These are phyloP conservation scores for Gonium pectorale DNA, from an alignment of 139 green algal species.

Conservation along the genomic window DNA sequence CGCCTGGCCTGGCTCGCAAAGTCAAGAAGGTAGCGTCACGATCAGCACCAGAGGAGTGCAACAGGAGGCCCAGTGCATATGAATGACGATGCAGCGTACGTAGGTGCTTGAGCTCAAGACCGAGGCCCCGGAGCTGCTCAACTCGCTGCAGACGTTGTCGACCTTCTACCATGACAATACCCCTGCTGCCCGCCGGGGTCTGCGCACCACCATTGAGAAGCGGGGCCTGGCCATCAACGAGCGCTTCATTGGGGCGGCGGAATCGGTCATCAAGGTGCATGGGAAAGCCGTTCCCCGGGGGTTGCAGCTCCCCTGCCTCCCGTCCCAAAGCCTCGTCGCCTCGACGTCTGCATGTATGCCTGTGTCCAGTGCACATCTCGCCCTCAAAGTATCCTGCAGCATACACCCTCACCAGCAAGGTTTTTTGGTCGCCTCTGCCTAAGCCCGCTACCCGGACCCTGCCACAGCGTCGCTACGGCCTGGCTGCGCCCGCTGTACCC, in stretches of 20 bases:
- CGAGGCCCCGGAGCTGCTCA: slow-evolving; percentile 86
- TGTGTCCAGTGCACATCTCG: too few species aligned
- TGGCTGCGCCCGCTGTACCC: too few species aligned
- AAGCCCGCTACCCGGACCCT: too few species aligned
- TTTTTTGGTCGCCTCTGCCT: too few species aligned
- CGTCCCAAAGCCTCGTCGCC: too few species aligned
- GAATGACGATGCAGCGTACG: background rate
- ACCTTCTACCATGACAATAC: slow-evolving; percentile 85
- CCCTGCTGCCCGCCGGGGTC: slow-evolving; percentile 35
- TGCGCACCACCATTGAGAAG: slow-evolving; percentile 85
- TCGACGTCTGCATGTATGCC: too few species aligned
- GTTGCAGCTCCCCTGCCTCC: too few species aligned
- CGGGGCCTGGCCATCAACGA: slow-evolving; percentile 79
- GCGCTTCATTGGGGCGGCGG: slow-evolving; percentile 81
- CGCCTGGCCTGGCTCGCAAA: slow-evolving; percentile 84
- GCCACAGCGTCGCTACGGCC: too few species aligned
- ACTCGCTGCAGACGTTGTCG: slow-evolving; percentile 81
- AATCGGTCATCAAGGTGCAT: slow-evolving; percentile 74
- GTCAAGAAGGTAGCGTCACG: slow-evolving; percentile 92
- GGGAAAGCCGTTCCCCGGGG: too few species aligned
- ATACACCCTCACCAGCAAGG: too few species aligned
- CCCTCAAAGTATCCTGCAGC: too few species aligned
- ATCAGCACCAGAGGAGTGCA: background rate
- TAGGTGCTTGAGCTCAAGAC: slow-evolving; percentile 91
- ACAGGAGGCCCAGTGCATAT: background rate